Percentiles rank a stretch among this genome's conserved stretches.
These are phyloP conservation scores for Capsicum rhomboideum DNA, from an alignment of 257 asterid species.

Conservation along the genomic window DNA sequence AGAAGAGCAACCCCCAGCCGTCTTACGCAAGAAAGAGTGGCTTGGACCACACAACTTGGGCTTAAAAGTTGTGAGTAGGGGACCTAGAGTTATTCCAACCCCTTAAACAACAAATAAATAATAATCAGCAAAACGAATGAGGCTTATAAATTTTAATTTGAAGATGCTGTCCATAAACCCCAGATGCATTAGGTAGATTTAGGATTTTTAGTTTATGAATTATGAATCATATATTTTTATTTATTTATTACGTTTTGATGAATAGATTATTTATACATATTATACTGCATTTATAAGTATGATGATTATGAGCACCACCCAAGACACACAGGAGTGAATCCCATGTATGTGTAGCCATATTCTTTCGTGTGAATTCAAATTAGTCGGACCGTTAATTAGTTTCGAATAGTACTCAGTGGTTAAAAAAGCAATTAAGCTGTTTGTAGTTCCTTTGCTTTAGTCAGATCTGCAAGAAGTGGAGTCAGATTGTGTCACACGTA, in stretches of 20 bases:
- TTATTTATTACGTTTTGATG: no score
- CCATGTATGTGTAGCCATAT: no score
- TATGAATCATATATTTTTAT: no score
- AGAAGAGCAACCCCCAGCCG: neutral
- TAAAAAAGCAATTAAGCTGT: neutral
- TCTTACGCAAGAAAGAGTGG: neutral
- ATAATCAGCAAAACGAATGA: neutral
- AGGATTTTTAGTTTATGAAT: no score
- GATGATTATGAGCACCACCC: no score
- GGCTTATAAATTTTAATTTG: neutral
- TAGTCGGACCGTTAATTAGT: neutral
- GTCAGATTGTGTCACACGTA: neutral
- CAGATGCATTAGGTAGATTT: neutral
- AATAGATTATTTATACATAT: no score
- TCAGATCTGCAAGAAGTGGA: neutral
- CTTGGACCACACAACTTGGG: neutral
- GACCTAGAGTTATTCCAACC: neutral
- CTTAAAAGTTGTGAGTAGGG: neutral
- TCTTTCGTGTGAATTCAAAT: neutral
- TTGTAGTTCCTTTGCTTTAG: neutral
- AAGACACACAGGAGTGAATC: no score
- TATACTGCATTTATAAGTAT: no score
- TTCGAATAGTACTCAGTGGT: neutral
- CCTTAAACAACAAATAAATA: neutral
- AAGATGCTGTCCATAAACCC: neutral